Evolutionary conservation across 202 grass and related monocot species (phyloP).

Genomic region (Cymbopogon flexuosus): DNA sequence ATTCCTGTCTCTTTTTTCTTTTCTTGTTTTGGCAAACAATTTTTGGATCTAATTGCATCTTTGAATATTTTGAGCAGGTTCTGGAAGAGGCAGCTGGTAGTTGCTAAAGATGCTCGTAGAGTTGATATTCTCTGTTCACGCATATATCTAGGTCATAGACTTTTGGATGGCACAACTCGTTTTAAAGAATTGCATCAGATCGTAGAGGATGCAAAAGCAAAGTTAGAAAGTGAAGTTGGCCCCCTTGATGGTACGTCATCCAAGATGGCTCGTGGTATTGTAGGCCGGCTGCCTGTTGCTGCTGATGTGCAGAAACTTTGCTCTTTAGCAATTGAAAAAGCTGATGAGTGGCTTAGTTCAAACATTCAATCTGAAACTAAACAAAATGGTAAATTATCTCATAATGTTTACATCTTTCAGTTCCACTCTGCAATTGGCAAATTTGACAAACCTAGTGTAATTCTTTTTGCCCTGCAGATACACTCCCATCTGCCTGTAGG

Average conservation of each 20-base stretch:
- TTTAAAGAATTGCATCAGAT: conserved; percentile 93
- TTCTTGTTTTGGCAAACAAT: neutral
- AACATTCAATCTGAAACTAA: conserved; percentile 40
- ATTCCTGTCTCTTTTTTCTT: neutral
- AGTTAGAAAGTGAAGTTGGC: conserved; percentile 90
- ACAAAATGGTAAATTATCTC: conserved; percentile 41
- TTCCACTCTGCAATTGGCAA: neutral
- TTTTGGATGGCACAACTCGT: conserved; percentile 75
- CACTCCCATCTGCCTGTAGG: conserved; percentile 84
- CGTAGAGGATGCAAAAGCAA: conserved; percentile 75
- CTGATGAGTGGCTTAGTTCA: conserved; percentile 68
- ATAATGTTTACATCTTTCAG: neutral
- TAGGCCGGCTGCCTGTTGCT: conserved; percentile 76
- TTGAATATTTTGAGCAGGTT: conserved; percentile 54
- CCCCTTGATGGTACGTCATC: conserved; percentile 77
- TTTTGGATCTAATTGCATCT: conserved; percentile 9
- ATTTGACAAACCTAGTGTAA: conserved; percentile 20
- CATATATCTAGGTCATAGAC: conserved; percentile 77
- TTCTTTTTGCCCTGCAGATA: conserved; percentile 50
- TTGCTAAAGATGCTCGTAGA: conserved; percentile 92
- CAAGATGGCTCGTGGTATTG: conserved; percentile 89
- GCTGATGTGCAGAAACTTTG: conserved; percentile 93
- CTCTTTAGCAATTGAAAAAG: conserved; percentile 80
- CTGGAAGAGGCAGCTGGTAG: conserved; percentile 85
- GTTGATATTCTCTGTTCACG: conserved; percentile 86